Base-by-base conservation (phyloP, 768 basidiomycete species). In the Rhodotorula kratochvilovae region DNA sequence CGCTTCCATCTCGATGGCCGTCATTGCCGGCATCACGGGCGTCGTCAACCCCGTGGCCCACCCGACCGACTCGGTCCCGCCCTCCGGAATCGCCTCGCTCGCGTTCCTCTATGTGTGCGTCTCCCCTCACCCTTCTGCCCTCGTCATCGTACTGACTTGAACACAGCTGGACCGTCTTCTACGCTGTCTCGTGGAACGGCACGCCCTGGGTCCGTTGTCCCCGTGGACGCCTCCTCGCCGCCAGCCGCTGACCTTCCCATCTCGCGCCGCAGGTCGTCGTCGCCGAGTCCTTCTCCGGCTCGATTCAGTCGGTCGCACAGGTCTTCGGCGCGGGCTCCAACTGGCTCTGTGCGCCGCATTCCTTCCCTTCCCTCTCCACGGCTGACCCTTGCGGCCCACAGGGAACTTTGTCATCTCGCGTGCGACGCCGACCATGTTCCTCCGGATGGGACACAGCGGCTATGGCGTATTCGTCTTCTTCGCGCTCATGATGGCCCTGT, bases 11-110 rank as follows among this genome's bases (percentile, higher is more conserved):
- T 81, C 80, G 33, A 83, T 50, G 48, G 25, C 23, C 25, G 48
- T 50, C 27, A 73, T 76, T 15, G 76, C 77, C 57, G 85, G 85
- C 12, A 77, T 85, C 55, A 86, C 84, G 71, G 85, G 85, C 23
- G 80, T 84, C 54, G 82, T 84, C 80, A 81, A 82, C 80, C 78
- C 79, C 27, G 51, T 76, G 25, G 76, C 76, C 53, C 59, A 42
- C 39, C 45, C 45, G 11, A 21, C 45, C 2, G 23, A 17, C 19
- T 46, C 45, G 45, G 65, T 78, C n/a, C 64, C 70, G 29, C 56
- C 69, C 13, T 63, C 64, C 12, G 74, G 78, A 31, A 70, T 70
- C 35, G 79, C 76, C 10, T 78, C 78, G 29, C 76, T 76, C 35
- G 72, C 75, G 60, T 75, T 80, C 64, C 73, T 77, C 72, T 77